Conservation (phyloP, 495 filamentous ascomycete genomes). For the Pseudevernia furfuracea region DNA sequence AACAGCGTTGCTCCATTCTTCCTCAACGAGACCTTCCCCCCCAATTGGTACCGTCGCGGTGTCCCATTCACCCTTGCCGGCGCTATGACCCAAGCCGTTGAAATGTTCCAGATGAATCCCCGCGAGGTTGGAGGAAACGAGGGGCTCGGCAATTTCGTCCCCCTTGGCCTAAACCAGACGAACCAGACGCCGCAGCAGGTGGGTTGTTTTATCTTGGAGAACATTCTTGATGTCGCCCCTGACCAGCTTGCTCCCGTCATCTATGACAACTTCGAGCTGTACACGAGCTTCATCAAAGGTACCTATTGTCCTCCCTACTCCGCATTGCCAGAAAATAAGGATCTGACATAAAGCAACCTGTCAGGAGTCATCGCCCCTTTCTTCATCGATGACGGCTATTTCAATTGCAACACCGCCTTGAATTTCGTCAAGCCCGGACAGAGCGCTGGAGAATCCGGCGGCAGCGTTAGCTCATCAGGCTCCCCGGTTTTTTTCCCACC, state of each 20-base stretch:
- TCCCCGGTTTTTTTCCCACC: constrained; percentile 15
- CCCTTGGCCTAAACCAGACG: constrained; percentile 13
- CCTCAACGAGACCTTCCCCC: constrained; percentile 28
- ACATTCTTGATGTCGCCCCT: constrained; percentile 23
- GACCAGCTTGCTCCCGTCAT: constrained; percentile 19
- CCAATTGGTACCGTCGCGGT: constrained; percentile 21
- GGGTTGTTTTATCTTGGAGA: constrained; percentile 26
- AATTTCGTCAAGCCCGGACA: constrained; percentile 17
- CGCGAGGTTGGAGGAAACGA: constrained; percentile 24
- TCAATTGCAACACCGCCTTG: constrained; percentile 20
- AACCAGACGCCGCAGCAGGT: constrained; percentile 14
- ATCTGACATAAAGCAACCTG: not conserved
- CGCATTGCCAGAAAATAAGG: not conserved
- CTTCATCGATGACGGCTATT: constrained; percentile 25
- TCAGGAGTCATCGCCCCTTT: constrained; percentile 21
- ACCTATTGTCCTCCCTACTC: not conserved
- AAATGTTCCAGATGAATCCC: constrained; percentile 20
- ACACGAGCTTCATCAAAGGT: constrained; percentile 21
- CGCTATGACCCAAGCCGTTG: constrained; percentile 12
- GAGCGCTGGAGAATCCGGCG: constrained; percentile 14
- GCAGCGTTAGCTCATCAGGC: constrained; percentile 17
- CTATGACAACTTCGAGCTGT: constrained; percentile 18
- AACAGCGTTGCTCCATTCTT: constrained; percentile 28
- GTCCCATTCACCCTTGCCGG: constrained; percentile 20
- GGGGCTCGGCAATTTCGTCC: constrained; percentile 27